A percentile compares a stretch with the other conserved stretches of the same genome.
phyloP scores from a whole-genome alignment of 2,329 filamentous ascomycete genomes.

The Ophiosphaerella narmari region DNA sequence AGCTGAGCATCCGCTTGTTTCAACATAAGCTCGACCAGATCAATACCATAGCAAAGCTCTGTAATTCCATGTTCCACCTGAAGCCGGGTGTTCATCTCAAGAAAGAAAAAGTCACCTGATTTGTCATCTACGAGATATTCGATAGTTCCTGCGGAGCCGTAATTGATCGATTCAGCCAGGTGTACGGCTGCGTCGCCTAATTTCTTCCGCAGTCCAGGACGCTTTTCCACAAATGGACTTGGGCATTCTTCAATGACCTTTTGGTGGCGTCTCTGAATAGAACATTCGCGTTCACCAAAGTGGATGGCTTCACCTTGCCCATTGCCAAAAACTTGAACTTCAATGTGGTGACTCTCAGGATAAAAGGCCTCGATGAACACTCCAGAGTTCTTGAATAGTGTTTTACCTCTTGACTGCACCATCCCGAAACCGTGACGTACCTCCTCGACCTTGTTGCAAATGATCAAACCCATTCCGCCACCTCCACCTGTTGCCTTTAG shows the following conservation, averaged over 20 bases:
- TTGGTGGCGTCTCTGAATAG: slow-evolving; percentile 83
- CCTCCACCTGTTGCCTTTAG: slow-evolving; percentile 67
- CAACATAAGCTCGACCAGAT: slow-evolving; percentile 60
- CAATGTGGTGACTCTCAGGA: slow-evolving; percentile 78
- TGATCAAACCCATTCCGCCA: slow-evolving; percentile 83
- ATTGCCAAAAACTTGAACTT: slow-evolving; percentile 90
- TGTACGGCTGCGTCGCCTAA: slow-evolving; percentile 71
- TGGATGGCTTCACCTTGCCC: slow-evolving; percentile 76
- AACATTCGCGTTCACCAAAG: slow-evolving; percentile 88
- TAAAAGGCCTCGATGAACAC: slow-evolving; percentile 87
- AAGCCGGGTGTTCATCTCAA: slow-evolving; percentile 64
- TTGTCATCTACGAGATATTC: slow-evolving; percentile 90
- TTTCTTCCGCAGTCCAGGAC: slow-evolving; percentile 63
- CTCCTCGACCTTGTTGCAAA: slow-evolving; percentile 69
- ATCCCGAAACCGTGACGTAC: slow-evolving; percentile 72
- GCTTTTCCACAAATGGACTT: slow-evolving; percentile 65
- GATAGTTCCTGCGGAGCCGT: slow-evolving; percentile 86
- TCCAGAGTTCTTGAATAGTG: slow-evolving; percentile 81
- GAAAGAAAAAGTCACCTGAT: slow-evolving; percentile 74
- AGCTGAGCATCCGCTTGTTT: slow-evolving; percentile 59
- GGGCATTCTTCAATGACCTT: slow-evolving; percentile 92
- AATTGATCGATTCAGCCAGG: slow-evolving; percentile 62
- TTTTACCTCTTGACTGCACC: slow-evolving; percentile 74
- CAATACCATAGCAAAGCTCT: slow-evolving; percentile 60
- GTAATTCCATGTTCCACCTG: slow-evolving; percentile 65